Base-by-base conservation (phyloP, 2,329 filamentous ascomycete genomes). In the Blastomyces emzantsi region DNA sequence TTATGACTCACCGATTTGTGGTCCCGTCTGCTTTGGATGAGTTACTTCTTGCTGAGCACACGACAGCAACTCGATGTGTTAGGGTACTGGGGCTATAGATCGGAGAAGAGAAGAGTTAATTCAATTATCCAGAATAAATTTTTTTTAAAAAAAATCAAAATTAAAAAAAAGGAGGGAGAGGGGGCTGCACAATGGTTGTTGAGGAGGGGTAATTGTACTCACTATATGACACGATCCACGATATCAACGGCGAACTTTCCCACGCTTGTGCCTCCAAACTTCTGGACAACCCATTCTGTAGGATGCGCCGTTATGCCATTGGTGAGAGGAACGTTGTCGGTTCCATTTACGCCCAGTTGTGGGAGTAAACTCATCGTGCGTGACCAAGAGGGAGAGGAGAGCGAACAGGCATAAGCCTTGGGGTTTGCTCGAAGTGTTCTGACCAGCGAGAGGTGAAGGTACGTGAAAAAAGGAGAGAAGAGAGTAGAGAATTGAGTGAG, bases 21-120 rank as follows among this genome's bases (percentile, higher is more conserved):
- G 94, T 99, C 66, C 94, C 94, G 70, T 95, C 91, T 62, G 87
- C 85, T 80, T 99, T 99, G 74, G 93, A 96, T 67, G 91, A 92
- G 65, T 90, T 94, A 78, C 92, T 97, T 74, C 94, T 84, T 52
- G 94, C 94, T 66, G 94, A 99, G 79, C 94, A 99, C 64, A 99
- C 93, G 64, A 99, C 88, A 63, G 92, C 92, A 67, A 97, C 87
- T 75, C 87, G 87, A 73, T 91, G 87, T 64, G 85, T 80, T 62
- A 80, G 80, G 63, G 95, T 77, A 73, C 81, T 83, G 25, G 82
- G 79, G 69, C 86, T 88, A 67, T 56, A 66, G 7, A 63, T 63
- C 39, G 28, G 36, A 61, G 43, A 36, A n/a, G 56, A 51, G 52
- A 43, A 67, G 17, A 1, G 25, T 25, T 45, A 41, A 28, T 63